Evolutionary conservation across 78 protist species (phyloP).

Genomic region (Isochrysis galbana): DNA sequence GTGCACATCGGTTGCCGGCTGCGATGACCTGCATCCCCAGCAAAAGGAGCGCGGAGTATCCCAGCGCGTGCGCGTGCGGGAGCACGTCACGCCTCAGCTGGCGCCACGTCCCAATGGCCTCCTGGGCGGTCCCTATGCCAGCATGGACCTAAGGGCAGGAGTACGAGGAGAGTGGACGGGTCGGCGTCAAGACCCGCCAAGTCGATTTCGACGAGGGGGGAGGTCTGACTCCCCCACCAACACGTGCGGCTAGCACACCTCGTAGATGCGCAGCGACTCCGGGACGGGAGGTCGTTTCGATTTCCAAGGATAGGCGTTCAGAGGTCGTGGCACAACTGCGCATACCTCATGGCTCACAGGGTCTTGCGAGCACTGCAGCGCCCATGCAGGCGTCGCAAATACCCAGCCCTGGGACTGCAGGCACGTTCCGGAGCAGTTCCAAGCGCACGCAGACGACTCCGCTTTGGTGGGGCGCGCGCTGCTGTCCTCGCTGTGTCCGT

Average conservation of each 20-base stretch:
- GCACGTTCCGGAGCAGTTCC: no score
- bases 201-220: no score
- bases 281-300: constrained; percentile 60
- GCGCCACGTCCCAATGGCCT: constrained; percentile 67
- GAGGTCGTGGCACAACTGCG: neutral
- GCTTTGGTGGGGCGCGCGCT: neutral
- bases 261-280: constrained; percentile 79
- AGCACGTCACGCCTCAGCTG: constrained; percentile 51
- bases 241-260: no score
- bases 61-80: constrained; percentile 37
- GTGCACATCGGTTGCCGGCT: no score
- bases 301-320: constrained; percentile 30
- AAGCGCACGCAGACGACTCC: no score
- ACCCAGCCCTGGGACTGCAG: no score
- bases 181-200: no score
- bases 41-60: constrained; percentile 77
- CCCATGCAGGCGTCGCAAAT: neutral
- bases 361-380: neutral
- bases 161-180: no score
- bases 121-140: constrained; percentile 85
- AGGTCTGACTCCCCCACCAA: no score
- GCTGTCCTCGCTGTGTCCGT: neutral
- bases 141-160: no score
- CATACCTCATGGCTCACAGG: neutral
- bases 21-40: constrained; percentile 97